Evolutionary conservation across 768 basidiomycete species (phyloP), one percentile per base, ranked within the genome.

Genomic region (Ramaria sp.): DNA sequence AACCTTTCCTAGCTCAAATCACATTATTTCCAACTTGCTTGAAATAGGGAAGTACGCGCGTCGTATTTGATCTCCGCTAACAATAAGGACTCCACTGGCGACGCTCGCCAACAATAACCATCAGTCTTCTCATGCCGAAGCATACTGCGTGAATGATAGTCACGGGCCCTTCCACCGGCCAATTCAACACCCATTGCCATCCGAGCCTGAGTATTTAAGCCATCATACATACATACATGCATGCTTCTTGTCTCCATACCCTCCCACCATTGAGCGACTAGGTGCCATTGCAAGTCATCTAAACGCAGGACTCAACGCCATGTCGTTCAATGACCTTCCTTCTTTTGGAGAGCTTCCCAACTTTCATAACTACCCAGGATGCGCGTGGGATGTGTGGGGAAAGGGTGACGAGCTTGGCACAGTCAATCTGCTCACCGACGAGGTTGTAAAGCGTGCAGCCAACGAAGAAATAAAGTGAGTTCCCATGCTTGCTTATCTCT

Each of bases 361-460:
- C 38, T 59, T 47, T 34, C 34, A 45, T 15, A 43, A 32, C 4
- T 20, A 50, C 36, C 55, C 55, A 8, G 58, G 58, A 16, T 52
- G 50, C 30, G 58, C 58, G 30, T 59, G 58, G 58, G 27, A 45
- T 13, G 56, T 56, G 18, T 59, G 58, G 58, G 58, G 58, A 37
- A 38, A 50, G 28, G 50, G 56, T 20, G 58, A 59, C 32, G 43
- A 59, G 39, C 55, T 59, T 28, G 58, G 58, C 15, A 56, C 58
- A 18, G 50, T 59, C 43, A 59, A 59, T 44, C 50, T 59, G 56
- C 52, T 59, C 50, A 59, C 58, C n/a, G 49, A 56, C 20, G 48
- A 52, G 18, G 39, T 52, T 20, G 58, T 59, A 32, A 32, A 36
- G 20, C 34, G 44, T 22, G 55, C 50, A 22, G 34, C 51, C 18